phyloP scores from a whole-genome alignment of 2,329 filamentous ascomycete genomes.

The Trichoderma harzianum region DNA sequence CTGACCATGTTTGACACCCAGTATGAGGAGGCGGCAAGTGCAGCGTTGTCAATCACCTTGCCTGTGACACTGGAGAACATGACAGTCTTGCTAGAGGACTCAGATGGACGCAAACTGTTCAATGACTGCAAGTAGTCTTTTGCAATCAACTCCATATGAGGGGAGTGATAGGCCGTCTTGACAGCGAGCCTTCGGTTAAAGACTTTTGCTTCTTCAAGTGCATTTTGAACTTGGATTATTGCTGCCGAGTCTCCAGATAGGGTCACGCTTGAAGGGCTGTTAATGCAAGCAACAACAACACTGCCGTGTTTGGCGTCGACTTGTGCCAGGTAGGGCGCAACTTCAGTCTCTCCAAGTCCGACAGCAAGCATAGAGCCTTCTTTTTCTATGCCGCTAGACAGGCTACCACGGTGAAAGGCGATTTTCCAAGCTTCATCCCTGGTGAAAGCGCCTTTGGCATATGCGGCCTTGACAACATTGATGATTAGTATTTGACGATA shows the following conservation, averaged over 20 bases:
- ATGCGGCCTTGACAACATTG: no score
- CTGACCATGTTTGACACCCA: conserved; percentile 28
- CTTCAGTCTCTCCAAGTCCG: conserved; percentile 11
- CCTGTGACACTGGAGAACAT: no score
- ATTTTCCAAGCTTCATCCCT: no score
- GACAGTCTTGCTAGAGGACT: no score
- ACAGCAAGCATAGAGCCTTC: conserved; percentile 25
- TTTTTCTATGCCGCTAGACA: neutral
- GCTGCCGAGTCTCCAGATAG: conserved; percentile 29
- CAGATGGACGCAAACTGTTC: no score
- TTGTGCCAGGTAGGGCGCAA: neutral
- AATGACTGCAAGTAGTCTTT: conserved; percentile 23
- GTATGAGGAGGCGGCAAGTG: conserved; percentile 28
- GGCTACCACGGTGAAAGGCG: neutral
- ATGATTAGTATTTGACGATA: neutral
- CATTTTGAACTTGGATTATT: neutral
- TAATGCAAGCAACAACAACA: conserved; percentile 27
- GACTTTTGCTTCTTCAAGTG: conserved; percentile 24
- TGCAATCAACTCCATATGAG: conserved; percentile 39
- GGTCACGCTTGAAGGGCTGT: conserved; percentile 25
- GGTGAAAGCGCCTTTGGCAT: no score
- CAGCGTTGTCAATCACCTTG: no score
- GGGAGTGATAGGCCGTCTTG: conserved; percentile 49
- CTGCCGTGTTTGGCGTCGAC: conserved; percentile 19
- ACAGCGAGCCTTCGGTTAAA: conserved; percentile 39